Evolutionary conservation across 345 rosid genomes (phyloP).

Genomic region (Dipteronia sinensis): DNA sequence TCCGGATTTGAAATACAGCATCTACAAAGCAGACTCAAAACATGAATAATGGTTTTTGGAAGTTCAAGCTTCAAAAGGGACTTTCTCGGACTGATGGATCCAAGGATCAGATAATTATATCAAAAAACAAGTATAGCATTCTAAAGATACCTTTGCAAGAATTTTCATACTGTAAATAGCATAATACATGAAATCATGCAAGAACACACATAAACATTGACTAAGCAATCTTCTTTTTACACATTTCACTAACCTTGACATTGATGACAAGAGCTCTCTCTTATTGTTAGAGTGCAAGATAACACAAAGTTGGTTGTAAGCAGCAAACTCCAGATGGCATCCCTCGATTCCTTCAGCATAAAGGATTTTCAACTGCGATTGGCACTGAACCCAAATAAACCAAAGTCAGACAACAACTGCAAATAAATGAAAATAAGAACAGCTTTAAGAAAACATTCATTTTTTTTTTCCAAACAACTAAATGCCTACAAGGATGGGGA

Average conservation of each 20-base stretch:
- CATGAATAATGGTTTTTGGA: neutral
- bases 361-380: slow-evolving; percentile 87
- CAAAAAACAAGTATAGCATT: neutral
- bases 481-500: neutral
- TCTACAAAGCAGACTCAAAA: neutral
- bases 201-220: slow-evolving; percentile 7
- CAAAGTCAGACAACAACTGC: slow-evolving; percentile 15
- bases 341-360: slow-evolving; percentile 95
- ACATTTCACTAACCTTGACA: slow-evolving; percentile 74
- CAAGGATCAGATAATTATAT: neutral
- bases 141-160: neutral
- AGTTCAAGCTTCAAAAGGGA: neutral
- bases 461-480: neutral
- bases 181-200: neutral
- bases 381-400: slow-evolving; percentile 64
- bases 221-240: neutral
- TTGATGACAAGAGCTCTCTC: slow-evolving; percentile 80
- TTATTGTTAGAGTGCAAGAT: slow-evolving; percentile 86
- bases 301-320: slow-evolving; percentile 83
- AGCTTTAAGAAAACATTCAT: neutral
- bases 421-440: neutral
- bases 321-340: slow-evolving; percentile 88
- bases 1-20: neutral
- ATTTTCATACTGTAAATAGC: neutral
- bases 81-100: neutral